Base-by-base conservation (phyloP, 2,329 filamentous ascomycete genomes). In the Colletotrichum tamarilloi region DNA sequence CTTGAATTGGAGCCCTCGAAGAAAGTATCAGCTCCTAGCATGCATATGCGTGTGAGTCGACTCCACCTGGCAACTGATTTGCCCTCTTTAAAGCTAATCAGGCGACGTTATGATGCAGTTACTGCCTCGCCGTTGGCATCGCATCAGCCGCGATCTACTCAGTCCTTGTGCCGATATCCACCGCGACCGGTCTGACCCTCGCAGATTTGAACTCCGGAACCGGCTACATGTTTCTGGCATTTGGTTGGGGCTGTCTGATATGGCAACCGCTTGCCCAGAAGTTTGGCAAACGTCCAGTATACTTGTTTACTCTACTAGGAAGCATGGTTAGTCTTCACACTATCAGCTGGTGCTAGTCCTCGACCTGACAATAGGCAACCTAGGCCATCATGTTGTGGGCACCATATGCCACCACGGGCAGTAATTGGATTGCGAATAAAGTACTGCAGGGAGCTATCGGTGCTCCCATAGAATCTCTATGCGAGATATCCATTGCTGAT, bases 181-280 rank as follows among this genome's bases (percentile, higher is more conserved):
- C 76, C 1, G 81, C 80, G 3, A 78, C 81, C 1, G 78, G 79
- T 0, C 74, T 84, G 3, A 80, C 80, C 0, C 75, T 84, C 9
- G 74, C 74, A 2, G 81, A 83, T 0, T 75, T 85, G 9, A 84
- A 84, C n/a, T 79, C 81, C 11, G 82, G 83, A 2, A 84, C 83
- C 0, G 83, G 83, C 0, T 82, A 81, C 69, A 84, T 84, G 82
- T 85, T 84, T 46, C 77, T 87, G 2, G 78, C 87, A 19, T 75
- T 85, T 0, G 86, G 86, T 2, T 86, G 83, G 82, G 81, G 83
- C 0, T 78, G 84, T 26, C 75, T 87, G 8, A 83, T 87, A 68
- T 87, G 85, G 85, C 85, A 87, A 73, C 85, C 86, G 0, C 81
- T 87, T 19, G 84, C 85, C 0, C 77, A 86, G 11, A 81, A 84